phyloP scores from a whole-genome alignment of 305 asterid genomes.

The Plantago rigida region DNA sequence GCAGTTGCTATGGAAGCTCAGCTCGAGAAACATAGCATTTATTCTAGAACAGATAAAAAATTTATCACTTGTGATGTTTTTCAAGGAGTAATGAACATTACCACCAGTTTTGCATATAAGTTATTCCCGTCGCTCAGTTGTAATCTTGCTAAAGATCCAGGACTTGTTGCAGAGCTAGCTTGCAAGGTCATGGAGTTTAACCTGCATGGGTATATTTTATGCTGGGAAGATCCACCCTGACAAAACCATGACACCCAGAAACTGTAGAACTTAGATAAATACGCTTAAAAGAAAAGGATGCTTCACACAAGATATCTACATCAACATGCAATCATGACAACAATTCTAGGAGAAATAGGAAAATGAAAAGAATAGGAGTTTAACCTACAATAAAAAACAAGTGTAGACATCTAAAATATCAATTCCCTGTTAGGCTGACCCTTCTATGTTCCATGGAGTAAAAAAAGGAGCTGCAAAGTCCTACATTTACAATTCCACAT shows the following conservation, averaged over 20 bases:
- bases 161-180: slow-evolving; percentile 40
- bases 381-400: neutral
- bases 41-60: slow-evolving; percentile 9
- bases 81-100: slow-evolving; percentile 28
- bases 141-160: slow-evolving; percentile 58
- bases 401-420: neutral
- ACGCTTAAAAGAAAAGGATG: too few species aligned
- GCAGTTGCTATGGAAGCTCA: neutral
- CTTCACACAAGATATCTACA: neutral
- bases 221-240: slow-evolving; percentile 53
- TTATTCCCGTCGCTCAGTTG: slow-evolving; percentile 65
- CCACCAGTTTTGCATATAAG: slow-evolving; percentile 79
- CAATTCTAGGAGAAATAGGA: neutral
- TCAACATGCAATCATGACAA: neutral
- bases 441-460: neutral
- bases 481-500: neutral
- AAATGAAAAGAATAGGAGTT: too few species aligned
- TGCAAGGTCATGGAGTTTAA: slow-evolving; percentile 55
- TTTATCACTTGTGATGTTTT: slow-evolving; percentile 7
- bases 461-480: neutral
- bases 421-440: neutral
- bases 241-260: slow-evolving; percentile 22
- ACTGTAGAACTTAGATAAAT: neutral
- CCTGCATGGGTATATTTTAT: slow-evolving; percentile 59
- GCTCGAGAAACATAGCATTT: neutral